Evolutionary conservation across 2,329 filamentous ascomycete species (phyloP).

Genomic region (Apiospora marii): DNA sequence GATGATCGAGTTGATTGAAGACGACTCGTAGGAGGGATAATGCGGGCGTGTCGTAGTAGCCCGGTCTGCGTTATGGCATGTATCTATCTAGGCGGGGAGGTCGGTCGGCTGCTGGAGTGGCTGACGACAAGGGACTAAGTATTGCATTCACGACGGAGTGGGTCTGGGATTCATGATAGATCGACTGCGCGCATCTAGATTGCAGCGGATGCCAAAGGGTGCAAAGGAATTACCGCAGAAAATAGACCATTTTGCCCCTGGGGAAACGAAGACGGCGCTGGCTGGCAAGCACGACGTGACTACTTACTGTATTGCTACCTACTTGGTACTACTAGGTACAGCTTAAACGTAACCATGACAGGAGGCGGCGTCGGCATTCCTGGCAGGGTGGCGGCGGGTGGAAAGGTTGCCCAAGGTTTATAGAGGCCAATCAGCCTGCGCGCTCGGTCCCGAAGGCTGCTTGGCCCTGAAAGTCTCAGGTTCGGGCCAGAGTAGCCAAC

Average conservation of each 20-base stretch:
- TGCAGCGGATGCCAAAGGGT: background rate
- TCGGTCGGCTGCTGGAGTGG: background rate
- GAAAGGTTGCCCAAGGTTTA: constrained; percentile 8
- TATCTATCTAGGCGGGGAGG: background rate
- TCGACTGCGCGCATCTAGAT: background rate
- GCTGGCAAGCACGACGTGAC: background rate
- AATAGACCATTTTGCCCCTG: background rate
- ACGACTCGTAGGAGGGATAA: constrained; percentile 40
- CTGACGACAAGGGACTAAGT: background rate
- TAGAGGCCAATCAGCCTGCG: background rate
- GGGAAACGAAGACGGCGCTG: too few relatives aligned
- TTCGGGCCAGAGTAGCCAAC: background rate
- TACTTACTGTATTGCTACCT: background rate
- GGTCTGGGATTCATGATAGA: constrained; percentile 1
- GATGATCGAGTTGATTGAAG: constrained; percentile 89
- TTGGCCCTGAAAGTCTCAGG: constrained; percentile 1
- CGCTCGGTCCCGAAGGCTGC: background rate
- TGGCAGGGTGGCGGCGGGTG: background rate
- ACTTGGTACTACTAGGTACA: background rate
- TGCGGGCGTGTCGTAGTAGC: background rate
- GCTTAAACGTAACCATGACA: background rate
- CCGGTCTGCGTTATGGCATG: background rate
- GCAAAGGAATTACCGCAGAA: background rate
- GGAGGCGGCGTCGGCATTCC: constrained; percentile 12
- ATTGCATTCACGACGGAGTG: background rate